Conservation (phyloP, 176 grass and related monocot species). For the Cocos nucifera region DNA sequence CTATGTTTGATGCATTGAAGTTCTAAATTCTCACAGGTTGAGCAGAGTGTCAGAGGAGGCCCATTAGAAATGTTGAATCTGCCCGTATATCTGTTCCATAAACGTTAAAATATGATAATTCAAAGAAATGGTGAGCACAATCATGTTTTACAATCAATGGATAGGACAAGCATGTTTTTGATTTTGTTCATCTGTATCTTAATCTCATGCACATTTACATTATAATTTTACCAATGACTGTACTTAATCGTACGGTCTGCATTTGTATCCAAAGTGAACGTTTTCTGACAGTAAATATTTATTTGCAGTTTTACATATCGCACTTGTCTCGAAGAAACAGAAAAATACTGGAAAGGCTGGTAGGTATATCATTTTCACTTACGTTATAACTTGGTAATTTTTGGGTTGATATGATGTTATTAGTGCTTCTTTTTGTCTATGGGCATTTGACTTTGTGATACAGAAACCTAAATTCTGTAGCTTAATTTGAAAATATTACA, state of each 20-base stretch:
- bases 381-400: no score
- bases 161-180: no score
- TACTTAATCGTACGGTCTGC: not conserved
- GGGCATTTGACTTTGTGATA: no score
- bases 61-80: constrained; percentile 75
- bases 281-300: not conserved
- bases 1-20: no score
- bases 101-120: constrained; percentile 71
- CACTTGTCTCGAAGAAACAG: constrained; percentile 72
- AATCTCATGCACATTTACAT: no score
- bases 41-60: constrained; percentile 80
- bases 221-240: no score
- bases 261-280: constrained; percentile 3
- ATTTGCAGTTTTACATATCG: constrained; percentile 74
- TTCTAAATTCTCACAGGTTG: constrained; percentile 43
- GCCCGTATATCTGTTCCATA: constrained; percentile 83
- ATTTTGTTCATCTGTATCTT: no score
- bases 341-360: constrained; percentile 98
- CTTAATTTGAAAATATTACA: no score
- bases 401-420: no score
- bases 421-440: no score
- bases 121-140: constrained; percentile 60
- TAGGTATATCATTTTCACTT: constrained; percentile 10
- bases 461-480: no score
- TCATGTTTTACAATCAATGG: not conserved